Percentiles rank a stretch among this genome's conserved stretches.
Evolutionary conservation across 345 rosid species (phyloP).

Genomic region (Gossypium stocksii): DNA sequence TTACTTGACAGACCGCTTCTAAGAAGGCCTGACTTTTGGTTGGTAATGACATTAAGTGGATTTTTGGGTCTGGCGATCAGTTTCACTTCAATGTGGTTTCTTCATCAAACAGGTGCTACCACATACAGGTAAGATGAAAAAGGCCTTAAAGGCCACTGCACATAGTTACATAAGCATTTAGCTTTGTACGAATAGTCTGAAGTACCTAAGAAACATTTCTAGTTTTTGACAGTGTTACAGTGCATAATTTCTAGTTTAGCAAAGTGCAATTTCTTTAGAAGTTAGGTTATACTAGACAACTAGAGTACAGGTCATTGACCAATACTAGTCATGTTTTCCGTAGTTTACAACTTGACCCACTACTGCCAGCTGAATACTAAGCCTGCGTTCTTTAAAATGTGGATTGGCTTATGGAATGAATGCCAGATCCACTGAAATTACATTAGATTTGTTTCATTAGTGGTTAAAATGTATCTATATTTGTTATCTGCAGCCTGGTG

Average conservation of each 20-base stretch:
- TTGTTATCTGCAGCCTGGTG: constrained; percentile 65
- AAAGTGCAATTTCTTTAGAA: neutral
- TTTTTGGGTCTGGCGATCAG: constrained; percentile 93
- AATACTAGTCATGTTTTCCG: neutral
- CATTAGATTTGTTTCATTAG: neutral
- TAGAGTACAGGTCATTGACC: neutral
- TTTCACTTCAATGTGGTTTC: constrained; percentile 99
- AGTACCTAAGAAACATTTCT: neutral
- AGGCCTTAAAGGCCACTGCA: neutral
- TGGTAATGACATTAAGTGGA: constrained; percentile 86
- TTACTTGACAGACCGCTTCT: constrained; percentile 67
- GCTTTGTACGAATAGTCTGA: neutral
- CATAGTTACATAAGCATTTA: neutral
- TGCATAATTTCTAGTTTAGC: neutral
- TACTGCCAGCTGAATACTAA: neutral
- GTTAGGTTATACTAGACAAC: neutral
- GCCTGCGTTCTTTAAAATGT: neutral
- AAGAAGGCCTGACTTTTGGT: constrained; percentile 78
- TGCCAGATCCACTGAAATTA: neutral
- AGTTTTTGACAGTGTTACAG: neutral
- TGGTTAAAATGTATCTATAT: neutral
- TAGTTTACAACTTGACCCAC: neutral
- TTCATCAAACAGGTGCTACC: constrained; percentile 97
- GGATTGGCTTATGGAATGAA: neutral
- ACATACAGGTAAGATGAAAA: constrained; percentile 70